Evolutionary conservation across 1,284 basidiomycete genomes (phyloP).

Genomic region (Cutaneotrichosporon cutaneum): DNA sequence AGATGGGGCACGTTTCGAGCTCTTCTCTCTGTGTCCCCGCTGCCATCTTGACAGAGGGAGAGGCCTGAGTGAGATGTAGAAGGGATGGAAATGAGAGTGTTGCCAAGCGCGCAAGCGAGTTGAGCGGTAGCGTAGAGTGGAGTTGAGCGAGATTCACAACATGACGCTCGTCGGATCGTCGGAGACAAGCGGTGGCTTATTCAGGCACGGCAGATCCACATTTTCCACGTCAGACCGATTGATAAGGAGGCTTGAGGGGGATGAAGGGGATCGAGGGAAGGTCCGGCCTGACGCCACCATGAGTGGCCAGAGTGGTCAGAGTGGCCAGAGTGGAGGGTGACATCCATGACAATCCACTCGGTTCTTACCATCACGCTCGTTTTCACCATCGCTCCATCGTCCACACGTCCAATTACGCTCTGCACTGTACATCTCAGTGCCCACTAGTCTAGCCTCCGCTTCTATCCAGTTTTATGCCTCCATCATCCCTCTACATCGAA

Average conservation of each 20-base stretch:
- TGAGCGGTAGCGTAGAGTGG: neutral
- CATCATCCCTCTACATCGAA: slow-evolving; percentile 7
- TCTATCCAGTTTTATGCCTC: slow-evolving; percentile 7
- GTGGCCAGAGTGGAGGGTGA: slow-evolving; percentile 1
- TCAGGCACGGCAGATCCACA: slow-evolving; percentile 5
- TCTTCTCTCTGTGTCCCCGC: slow-evolving; percentile 17
- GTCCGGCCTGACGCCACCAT: no score
- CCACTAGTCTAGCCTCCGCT: neutral
- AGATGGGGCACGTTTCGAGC: slow-evolving; percentile 30
- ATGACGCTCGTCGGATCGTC: neutral
- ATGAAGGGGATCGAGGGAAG: no score
- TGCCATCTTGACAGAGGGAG: slow-evolving; percentile 1
- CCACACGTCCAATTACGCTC: neutral
- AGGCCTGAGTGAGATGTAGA: neutral
- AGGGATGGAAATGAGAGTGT: neutral
- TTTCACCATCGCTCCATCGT: neutral
- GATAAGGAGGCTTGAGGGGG: no score
- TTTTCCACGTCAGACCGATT: neutral
- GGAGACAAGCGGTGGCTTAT: neutral
- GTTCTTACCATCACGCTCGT: neutral
- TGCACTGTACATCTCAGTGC: neutral
- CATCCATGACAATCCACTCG: neutral
- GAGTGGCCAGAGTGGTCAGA: no score
- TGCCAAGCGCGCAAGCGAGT: no score
- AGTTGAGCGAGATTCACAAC: neutral